Evolutionary conservation across 495 filamentous ascomycete species (phyloP).

Genomic region (Neurospora tetraspora): DNA sequence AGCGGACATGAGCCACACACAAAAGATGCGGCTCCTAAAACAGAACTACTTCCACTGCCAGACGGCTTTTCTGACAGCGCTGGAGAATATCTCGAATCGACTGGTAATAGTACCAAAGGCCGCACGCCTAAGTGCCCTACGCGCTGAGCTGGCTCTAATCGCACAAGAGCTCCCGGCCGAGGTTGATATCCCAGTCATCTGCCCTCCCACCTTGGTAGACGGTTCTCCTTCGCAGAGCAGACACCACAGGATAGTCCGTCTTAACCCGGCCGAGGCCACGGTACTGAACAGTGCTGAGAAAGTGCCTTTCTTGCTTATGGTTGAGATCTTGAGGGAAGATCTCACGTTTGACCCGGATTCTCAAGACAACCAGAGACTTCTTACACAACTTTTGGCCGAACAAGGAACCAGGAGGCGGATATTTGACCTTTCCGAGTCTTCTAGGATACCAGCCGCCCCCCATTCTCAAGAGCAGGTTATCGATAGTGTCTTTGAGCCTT

Average conservation of each 20-base stretch:
- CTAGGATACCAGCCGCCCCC: conserved; percentile 21
- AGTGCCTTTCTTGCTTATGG: conserved; percentile 67
- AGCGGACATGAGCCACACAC: conserved; percentile 40
- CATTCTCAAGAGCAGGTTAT: conserved; percentile 30
- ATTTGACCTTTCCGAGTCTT: conserved; percentile 50
- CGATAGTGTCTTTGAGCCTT: conserved; percentile 72
- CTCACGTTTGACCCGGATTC: conserved; percentile 65
- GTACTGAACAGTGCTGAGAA: conserved; percentile 72
- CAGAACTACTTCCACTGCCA: conserved; percentile 68
- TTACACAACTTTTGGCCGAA: conserved; percentile 50
- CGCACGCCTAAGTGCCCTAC: conserved; percentile 62
- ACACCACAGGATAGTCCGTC: conserved; percentile 64
- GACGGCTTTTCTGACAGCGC: conserved; percentile 59
- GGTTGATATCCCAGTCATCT: conserved; percentile 67
- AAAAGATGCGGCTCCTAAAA: conserved; percentile 53
- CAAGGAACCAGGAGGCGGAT: conserved; percentile 52
- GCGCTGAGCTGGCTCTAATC: conserved; percentile 65
- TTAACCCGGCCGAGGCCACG: conserved; percentile 69
- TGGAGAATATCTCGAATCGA: conserved; percentile 69
- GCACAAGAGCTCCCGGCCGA: conserved; percentile 64
- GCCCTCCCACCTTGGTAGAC: conserved; percentile 55
- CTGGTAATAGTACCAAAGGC: conserved; percentile 64
- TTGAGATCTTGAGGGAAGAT: conserved; percentile 63
- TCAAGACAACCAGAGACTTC: conserved; percentile 50
- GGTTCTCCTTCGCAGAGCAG: conserved; percentile 52